These are phyloP conservation scores for Arthrobotrys sinensis DNA, from an alignment of 2,329 filamentous ascomycete species.

Conservation along the genomic window DNA sequence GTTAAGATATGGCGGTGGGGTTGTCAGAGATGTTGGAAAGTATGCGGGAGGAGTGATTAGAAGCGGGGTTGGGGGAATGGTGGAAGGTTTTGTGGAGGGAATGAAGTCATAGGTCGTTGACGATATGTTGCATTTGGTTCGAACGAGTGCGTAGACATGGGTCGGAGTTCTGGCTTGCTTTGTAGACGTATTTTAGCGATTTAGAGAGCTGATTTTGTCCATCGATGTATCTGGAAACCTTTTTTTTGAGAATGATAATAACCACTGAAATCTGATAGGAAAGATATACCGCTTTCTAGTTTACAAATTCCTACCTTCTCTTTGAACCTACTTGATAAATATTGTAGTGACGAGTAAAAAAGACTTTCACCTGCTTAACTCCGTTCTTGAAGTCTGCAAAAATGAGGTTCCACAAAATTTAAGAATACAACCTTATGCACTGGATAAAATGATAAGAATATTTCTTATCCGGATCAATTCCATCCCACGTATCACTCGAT, in stretches of 20 bases:
- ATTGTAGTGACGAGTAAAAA: no score
- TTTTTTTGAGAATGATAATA: no score
- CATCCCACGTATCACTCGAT: constrained; percentile 14
- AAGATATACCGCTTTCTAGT: no score
- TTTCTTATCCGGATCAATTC: constrained; percentile 46
- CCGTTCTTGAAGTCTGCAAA: no score
- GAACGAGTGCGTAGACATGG: constrained; percentile 17
- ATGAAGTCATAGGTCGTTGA: constrained; percentile 31
- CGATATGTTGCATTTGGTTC: background rate
- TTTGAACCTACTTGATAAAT: no score
- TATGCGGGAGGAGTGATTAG: constrained; percentile 54
- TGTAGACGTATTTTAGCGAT: constrained; percentile 5
- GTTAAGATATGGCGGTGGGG: constrained; percentile 46
- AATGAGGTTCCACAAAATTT: no score
- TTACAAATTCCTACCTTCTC: no score
- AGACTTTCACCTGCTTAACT: constrained; percentile 2
- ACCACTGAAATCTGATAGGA: no score
- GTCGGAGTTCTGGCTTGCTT: constrained; percentile 26
- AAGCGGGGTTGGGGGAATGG: constrained; percentile 48
- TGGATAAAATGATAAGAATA: constrained; percentile 26
- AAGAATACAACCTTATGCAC: background rate
- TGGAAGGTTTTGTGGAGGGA: constrained; percentile 54
- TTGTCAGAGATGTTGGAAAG: constrained; percentile 43
- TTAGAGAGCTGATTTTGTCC: background rate
- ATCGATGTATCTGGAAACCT: background rate